Conservation (phyloP, 306 rosid genomes). For the Mimosa bimucronata region DNA sequence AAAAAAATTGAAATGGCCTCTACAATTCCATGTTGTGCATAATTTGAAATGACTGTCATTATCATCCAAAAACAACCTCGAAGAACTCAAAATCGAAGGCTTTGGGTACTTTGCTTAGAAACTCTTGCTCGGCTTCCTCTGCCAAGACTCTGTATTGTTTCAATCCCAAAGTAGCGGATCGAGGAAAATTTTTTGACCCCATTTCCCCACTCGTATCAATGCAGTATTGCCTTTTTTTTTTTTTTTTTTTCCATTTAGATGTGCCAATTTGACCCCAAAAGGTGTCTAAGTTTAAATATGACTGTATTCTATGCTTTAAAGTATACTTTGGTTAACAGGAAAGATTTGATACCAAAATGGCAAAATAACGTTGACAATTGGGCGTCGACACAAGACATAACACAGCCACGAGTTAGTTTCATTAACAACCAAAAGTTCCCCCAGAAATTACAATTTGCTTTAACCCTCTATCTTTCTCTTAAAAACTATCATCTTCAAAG, state of each 20-base stretch:
- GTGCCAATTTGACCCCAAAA: too few species aligned
- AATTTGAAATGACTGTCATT: not conserved
- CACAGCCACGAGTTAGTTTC: slow-evolving; percentile 24
- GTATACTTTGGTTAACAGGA: not conserved
- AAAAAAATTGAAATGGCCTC: not conserved
- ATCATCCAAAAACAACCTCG: not conserved
- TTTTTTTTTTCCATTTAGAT: too few species aligned
- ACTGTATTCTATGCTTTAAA: too few species aligned
- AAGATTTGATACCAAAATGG: not conserved
- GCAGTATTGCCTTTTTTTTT: too few species aligned
- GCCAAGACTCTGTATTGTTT: too few species aligned
- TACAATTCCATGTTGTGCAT: not conserved
- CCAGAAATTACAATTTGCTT: slow-evolving; percentile 38
- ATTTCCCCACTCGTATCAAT: too few species aligned
- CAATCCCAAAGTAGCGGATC: too few species aligned
- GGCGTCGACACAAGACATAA: not conserved
- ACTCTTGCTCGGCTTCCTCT: not conserved
- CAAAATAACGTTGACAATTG: not conserved
- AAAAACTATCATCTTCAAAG: slow-evolving; percentile 38
- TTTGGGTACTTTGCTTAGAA: not conserved
- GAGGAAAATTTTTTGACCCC: too few species aligned
- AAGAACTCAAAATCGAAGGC: not conserved
- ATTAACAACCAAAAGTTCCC: slow-evolving; percentile 27
- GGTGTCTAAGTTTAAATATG: too few species aligned
- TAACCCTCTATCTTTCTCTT: slow-evolving; percentile 13